phyloP scores from a whole-genome alignment of 1,139 yeast species.

The Nakaseomyces nivariensis region DNA sequence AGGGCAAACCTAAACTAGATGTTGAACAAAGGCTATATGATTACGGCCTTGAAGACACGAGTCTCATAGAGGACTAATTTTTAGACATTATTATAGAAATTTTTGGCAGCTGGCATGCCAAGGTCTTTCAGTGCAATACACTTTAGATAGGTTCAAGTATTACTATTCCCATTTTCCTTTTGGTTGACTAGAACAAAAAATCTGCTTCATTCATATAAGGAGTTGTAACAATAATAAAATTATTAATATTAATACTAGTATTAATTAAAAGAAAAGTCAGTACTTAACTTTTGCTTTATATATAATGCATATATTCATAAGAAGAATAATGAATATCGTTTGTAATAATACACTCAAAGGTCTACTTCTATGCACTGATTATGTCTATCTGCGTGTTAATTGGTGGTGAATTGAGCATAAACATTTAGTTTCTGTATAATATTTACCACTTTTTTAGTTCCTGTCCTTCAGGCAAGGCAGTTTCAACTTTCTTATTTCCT shows the following conservation, averaged over 20 bases:
- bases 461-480: constrained; percentile 72
- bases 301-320: background rate
- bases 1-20: constrained; percentile 23
- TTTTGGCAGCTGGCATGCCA: background rate
- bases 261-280: background rate
- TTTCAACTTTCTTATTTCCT: constrained; percentile 51
- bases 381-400: background rate
- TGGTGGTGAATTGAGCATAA: background rate
- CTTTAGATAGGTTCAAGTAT: no score
- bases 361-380: background rate
- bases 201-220: background rate
- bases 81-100: background rate
- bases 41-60: constrained; percentile 19
- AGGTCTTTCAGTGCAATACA: background rate
- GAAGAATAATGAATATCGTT: background rate
- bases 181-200: no score
- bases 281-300: background rate
- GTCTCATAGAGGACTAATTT: constrained; percentile 20
- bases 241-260: background rate
- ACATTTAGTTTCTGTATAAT: no score
- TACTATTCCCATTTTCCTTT: no score
- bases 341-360: background rate
- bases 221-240: background rate
- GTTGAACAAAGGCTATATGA: constrained; percentile 11
- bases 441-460: constrained; percentile 34